These are phyloP conservation scores for Gremmenia infestans DNA, from an alignment of 2,329 filamentous ascomycete genomes.

Conservation along the genomic window DNA sequence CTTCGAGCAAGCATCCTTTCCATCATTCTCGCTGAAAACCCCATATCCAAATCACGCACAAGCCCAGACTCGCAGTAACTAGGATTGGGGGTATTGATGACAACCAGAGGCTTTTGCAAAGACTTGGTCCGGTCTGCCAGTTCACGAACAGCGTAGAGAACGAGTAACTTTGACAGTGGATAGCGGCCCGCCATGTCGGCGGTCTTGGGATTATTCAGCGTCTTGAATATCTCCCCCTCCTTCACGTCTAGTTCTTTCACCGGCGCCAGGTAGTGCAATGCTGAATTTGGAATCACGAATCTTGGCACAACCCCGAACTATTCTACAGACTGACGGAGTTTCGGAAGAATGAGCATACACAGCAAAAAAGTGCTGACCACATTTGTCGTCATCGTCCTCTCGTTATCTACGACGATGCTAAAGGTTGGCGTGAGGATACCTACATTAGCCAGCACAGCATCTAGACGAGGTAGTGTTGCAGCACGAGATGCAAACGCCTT, in stretches of 20 bases:
- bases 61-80: constrained; percentile 44
- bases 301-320: constrained; percentile 20
- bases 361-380: constrained; percentile 28
- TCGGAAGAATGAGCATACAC: constrained; percentile 22
- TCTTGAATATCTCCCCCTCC: constrained; percentile 11
- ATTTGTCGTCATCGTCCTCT: constrained; percentile 24
- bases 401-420: constrained; percentile 16
- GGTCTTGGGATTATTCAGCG: constrained; percentile 6
- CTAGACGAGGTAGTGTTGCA: constrained; percentile 37
- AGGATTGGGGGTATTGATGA: constrained; percentile 15
- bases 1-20: constrained; percentile 37
- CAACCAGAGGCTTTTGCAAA: not conserved
- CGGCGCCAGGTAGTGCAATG: constrained; percentile 29
- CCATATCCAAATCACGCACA: constrained; percentile 31
- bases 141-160: constrained; percentile 40
- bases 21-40: constrained; percentile 21
- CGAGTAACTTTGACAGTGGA: constrained; percentile 42
- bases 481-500: constrained; percentile 11
- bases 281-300: constrained; percentile 31
- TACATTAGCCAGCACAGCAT: constrained; percentile 39
- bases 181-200: constrained; percentile 29
- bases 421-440: constrained; percentile 9
- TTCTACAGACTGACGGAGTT: constrained; percentile 19
- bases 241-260: constrained; percentile 26
- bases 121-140: constrained; percentile 23